These are phyloP conservation scores for Saccharomycopsis lassenensis DNA, from an alignment of 805 yeast genomes.

Conservation along the genomic window DNA sequence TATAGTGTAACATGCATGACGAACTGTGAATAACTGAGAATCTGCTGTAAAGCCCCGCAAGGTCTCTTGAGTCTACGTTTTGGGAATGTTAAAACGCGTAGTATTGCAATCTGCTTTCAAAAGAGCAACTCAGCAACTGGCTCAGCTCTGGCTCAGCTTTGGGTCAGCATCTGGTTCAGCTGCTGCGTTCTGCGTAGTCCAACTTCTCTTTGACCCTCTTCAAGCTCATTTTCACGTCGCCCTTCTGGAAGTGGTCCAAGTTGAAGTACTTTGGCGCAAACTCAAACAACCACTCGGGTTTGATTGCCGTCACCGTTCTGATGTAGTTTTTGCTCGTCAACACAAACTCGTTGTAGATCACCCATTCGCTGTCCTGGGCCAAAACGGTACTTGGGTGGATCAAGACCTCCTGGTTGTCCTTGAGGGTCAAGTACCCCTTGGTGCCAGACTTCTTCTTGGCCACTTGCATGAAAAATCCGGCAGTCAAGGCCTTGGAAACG, in stretches of 20 bases:
- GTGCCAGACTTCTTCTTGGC: constrained; percentile 81
- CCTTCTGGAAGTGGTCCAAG: constrained; percentile 53
- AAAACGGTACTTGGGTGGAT: constrained; percentile 90
- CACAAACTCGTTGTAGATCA: constrained; percentile 90
- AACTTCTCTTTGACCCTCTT: constrained; percentile 48
- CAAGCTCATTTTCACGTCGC: constrained; percentile 59
- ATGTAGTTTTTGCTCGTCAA: constrained; percentile 88
- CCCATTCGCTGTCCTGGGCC: constrained; percentile 86
- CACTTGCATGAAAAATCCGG: constrained; percentile 98
- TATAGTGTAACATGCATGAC: too few species aligned
- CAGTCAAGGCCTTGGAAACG: constrained; percentile 72
- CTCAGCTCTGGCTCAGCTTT: too few species aligned
- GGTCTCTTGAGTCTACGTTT: too few species aligned
- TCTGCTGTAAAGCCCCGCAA: too few species aligned
- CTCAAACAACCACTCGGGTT: constrained; percentile 88
- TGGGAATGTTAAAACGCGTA: too few species aligned
- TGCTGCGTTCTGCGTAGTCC: too few species aligned
- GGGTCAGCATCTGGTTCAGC: too few species aligned
- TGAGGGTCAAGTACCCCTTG: constrained; percentile 81
- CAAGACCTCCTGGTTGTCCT: constrained; percentile 92
- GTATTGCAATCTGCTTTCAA: too few species aligned
- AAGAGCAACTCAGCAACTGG: too few species aligned
- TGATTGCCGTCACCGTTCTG: constrained; percentile 82
- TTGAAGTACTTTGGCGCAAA: constrained; percentile 61
- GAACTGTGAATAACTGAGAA: too few species aligned